These are phyloP conservation scores for Condylostoma magnum DNA, from an alignment of 169 alveolate genomes.

Conservation along the genomic window DNA sequence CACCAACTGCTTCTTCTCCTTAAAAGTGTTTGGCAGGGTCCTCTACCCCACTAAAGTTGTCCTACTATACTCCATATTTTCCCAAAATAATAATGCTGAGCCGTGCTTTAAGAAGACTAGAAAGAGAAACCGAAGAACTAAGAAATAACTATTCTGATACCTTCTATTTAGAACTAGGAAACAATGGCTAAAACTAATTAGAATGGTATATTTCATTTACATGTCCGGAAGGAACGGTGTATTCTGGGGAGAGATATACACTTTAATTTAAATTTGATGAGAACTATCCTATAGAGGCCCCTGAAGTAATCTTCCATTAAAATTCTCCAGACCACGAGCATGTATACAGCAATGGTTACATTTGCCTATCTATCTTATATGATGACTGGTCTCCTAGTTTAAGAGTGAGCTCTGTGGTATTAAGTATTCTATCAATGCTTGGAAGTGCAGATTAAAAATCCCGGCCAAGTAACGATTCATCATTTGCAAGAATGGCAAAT, in stretches of 20 bases:
- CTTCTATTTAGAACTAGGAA: slow-evolving; percentile 52
- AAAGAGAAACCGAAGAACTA: slow-evolving; percentile 58
- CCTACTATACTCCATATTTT: no score
- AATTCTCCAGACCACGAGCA: slow-evolving; percentile 82
- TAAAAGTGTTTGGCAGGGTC: no score
- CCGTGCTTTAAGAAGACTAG: slow-evolving; percentile 54
- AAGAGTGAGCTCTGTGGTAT: slow-evolving; percentile 67
- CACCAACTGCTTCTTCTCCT: no score
- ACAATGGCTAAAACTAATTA: slow-evolving; percentile 44
- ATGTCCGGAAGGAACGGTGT: slow-evolving; percentile 79
- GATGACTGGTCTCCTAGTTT: slow-evolving; percentile 87
- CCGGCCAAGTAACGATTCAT: slow-evolving; percentile 50
- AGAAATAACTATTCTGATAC: slow-evolving; percentile 42
- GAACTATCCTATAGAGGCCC: slow-evolving; percentile 86
- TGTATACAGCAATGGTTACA: slow-evolving; percentile 83
- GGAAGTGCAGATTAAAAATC: slow-evolving; percentile 63
- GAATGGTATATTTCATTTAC: slow-evolving; percentile 70
- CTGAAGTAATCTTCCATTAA: slow-evolving; percentile 83
- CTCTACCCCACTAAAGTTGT: no score
- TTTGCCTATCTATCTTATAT: slow-evolving; percentile 77
- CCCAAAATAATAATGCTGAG: slow-evolving; percentile 41
- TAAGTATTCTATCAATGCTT: slow-evolving; percentile 78
- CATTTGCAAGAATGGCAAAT: slow-evolving; percentile 35
- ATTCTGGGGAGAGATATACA: slow-evolving; percentile 71
- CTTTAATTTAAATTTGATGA: slow-evolving; percentile 71